A percentile compares a stretch with the other conserved stretches of the same genome.
phyloP scores from a whole-genome alignment of 768 basidiomycete species.

The Punctularia strigosozonata region DNA sequence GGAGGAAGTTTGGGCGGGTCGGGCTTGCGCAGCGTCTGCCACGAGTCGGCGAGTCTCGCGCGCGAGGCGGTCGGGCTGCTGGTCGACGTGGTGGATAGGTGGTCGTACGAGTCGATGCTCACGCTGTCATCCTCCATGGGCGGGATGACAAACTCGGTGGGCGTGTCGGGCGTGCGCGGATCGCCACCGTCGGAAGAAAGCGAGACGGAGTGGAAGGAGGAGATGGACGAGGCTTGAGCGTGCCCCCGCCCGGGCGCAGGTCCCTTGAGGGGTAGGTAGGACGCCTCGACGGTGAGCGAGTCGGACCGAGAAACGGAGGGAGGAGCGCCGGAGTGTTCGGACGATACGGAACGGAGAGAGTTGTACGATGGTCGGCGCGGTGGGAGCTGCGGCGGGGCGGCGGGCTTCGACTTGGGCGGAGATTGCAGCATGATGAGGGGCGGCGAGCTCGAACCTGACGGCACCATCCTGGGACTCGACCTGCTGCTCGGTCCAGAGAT shows the following conservation, averaged over 20 bases:
- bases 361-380: constrained; percentile 50
- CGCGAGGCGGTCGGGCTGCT: constrained; percentile 40
- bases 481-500: no score
- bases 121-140: constrained; percentile 43
- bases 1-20: constrained; percentile 19
- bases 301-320: constrained; percentile 25
- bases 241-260: no score
- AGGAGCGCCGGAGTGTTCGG: constrained; percentile 21
- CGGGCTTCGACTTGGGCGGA: constrained; percentile 23
- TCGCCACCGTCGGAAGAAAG: constrained; percentile 51
- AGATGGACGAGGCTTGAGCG: constrained; percentile 57
- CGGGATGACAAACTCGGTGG: constrained; percentile 18
- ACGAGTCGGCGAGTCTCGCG: constrained; percentile 13
- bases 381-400: constrained; percentile 49
- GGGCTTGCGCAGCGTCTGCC: constrained; percentile 10
- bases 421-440: constrained; percentile 42
- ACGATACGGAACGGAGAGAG: constrained; percentile 24
- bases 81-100: constrained; percentile 43
- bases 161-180: constrained; percentile 9
- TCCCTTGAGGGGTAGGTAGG: constrained; percentile 36
- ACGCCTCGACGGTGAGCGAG: constrained; percentile 45
- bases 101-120: constrained; percentile 66
- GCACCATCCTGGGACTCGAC: not conserved
- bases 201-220: constrained; percentile 77
- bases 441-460: constrained; percentile 6